These are phyloP conservation scores for Pseudocercospora fijiensis DNA, from an alignment of 2,329 filamentous ascomycete genomes.

Conservation along the genomic window DNA sequence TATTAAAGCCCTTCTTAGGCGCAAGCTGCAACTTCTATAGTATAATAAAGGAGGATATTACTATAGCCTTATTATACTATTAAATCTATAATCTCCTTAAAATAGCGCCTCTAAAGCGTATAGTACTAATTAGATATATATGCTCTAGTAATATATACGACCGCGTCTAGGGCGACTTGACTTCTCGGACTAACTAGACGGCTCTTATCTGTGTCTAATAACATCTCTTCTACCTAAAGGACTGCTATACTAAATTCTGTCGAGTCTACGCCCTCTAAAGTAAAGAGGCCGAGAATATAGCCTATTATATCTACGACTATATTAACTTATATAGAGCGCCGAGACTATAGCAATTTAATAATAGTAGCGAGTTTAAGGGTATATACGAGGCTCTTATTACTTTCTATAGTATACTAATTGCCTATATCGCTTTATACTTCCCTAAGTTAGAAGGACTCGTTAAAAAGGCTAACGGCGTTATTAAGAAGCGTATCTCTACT, in stretches of 20 bases:
- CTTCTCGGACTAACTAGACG: neutral
- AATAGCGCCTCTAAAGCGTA: neutral
- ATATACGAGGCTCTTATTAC: neutral
- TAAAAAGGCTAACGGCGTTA: neutral
- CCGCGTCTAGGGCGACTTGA: neutral
- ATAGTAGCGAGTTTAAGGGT: neutral
- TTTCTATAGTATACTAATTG: neutral
- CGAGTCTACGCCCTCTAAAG: neutral
- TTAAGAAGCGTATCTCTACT: neutral
- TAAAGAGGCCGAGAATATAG: neutral
- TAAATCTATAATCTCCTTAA: neutral
- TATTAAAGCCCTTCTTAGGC: neutral
- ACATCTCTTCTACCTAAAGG: neutral
- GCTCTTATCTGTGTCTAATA: neutral
- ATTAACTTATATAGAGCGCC: neutral
- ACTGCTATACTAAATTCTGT: neutral
- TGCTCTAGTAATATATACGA: neutral
- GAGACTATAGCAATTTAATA: neutral
- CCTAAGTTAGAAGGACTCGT: neutral
- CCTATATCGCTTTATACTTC: neutral
- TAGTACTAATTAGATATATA: neutral
- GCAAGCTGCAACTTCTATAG: neutral
- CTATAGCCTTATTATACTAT: neutral
- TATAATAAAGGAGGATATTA: neutral
- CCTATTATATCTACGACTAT: neutral